Base-by-base conservation (phyloP, 2,329 filamentous ascomycete genomes). In the Nigrospora oryzae region DNA sequence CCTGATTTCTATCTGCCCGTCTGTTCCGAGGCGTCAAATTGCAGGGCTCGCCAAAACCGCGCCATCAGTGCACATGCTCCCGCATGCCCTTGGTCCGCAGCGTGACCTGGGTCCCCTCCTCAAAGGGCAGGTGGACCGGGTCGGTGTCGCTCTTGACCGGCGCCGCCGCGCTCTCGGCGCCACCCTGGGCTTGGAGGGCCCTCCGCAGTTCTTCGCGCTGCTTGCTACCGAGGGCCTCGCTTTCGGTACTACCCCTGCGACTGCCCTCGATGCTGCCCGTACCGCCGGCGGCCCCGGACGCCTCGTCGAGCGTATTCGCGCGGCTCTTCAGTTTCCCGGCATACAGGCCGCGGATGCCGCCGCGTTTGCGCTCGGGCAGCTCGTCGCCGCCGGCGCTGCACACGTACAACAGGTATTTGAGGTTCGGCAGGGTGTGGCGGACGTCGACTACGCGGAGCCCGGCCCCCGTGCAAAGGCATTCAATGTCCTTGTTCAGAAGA, bases 401-500 rank as follows among this genome's bases (percentile, higher is more conserved):
- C 2, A 97, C 84, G 55, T 94, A 95, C 2, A 97, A 70, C 14
- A 97, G 69, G 55, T 95, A 96, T 62, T 95, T 95, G 11, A 98
- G 70, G 58, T 98, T 98, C 2, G 91, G 89, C 7, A 97, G 68
- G 0, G 91, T 95, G 54, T 97, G 89, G 5, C 93, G 79, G 15
- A 96, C 89, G 57, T 98, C 93, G 50, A 96, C 76, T 1, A 95
- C 83, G 39, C 84, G 82, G 12, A 96, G 69, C 0, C 84, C 84
- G 52, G 89, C 82, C 1, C 74, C 71, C 4, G 70, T 67, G 48
- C 79, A 83, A 4, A 84, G 68, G 0, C 73, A 66, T 55, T 97
- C 90, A 45, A 98, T 90, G 58, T 97, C 73, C 65, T 97, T 96
- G 68, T 97, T 97, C 13, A 98, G 75, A n/a, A 97, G 70, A 56